phyloP scores from a whole-genome alignment of 2,329 filamentous ascomycete genomes.

The Hypoxylon sp. region DNA sequence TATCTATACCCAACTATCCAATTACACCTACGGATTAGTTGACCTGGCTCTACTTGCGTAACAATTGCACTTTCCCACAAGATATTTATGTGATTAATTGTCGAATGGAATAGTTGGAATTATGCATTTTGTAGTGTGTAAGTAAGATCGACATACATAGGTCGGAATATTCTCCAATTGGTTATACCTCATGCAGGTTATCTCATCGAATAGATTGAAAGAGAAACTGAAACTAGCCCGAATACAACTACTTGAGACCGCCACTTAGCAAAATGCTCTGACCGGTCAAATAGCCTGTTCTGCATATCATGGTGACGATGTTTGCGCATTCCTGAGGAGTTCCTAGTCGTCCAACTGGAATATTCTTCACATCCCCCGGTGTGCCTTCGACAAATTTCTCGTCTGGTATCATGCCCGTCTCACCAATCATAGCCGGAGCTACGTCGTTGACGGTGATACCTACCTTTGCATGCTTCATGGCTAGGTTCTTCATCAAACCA shows the following conservation, averaged over 20 bases:
- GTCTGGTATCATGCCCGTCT: constrained; percentile 69
- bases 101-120: no score
- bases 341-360: constrained; percentile 66
- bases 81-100: no score
- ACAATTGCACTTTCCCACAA: no score
- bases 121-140: no score
- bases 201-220: no score
- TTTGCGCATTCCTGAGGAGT: constrained; percentile 67
- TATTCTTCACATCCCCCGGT: constrained; percentile 66
- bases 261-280: constrained; percentile 63
- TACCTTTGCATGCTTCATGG: constrained; percentile 64
- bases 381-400: constrained; percentile 59
- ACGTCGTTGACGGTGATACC: constrained; percentile 74
- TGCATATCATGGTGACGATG: constrained; percentile 66
- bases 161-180: constrained; percentile 1
- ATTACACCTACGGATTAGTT: no score
- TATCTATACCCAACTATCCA: background rate
- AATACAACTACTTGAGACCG: constrained; percentile 58
- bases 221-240: no score
- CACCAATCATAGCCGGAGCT: constrained; percentile 74
- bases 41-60: no score
- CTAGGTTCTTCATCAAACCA: constrained; percentile 71
- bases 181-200: background rate
- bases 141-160: no score
- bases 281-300: constrained; percentile 68